Evolutionary conservation across 2,329 filamentous ascomycete genomes (phyloP).

Genomic region (Seiridium unicorne): DNA sequence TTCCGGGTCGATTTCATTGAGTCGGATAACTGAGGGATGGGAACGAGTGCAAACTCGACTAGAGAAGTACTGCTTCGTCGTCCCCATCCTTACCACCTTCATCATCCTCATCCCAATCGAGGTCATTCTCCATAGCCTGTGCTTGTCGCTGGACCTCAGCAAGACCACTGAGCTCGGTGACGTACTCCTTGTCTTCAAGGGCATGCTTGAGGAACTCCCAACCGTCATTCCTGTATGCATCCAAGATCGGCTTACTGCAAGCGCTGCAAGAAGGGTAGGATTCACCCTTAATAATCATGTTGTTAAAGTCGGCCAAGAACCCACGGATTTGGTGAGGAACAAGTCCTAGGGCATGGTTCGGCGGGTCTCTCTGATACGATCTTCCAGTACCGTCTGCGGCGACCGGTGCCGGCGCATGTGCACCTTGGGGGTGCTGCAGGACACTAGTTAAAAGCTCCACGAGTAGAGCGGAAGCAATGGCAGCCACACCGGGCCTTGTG

Average conservation of each 20-base stretch:
- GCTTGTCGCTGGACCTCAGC: constrained; percentile 31
- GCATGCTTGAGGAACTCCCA: constrained; percentile 79
- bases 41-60: constrained; percentile 17
- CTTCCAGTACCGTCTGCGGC: constrained; percentile 32
- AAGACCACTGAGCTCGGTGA: constrained; percentile 62
- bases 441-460: constrained; percentile 88
- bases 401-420: constrained; percentile 57
- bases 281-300: constrained; percentile 68
- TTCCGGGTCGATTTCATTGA: constrained; percentile 16
- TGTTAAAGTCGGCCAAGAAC: constrained; percentile 72
- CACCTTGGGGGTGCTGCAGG: constrained; percentile 79
- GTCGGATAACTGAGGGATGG: neutral
- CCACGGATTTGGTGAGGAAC: constrained; percentile 81
- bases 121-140: constrained; percentile 23
- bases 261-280: constrained; percentile 82
- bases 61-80: constrained; percentile 31
- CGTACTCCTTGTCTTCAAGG: constrained; percentile 72
- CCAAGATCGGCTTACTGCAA: constrained; percentile 69
- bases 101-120: constrained; percentile 32
- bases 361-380: constrained; percentile 53
- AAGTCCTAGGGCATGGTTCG: constrained; percentile 61
- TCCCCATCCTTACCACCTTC: constrained; percentile 24
- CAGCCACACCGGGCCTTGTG: constrained; percentile 86
- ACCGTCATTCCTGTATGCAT: constrained; percentile 63
- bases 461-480: constrained; percentile 85